A percentile compares a stretch with the other conserved stretches of the same genome.
Evolutionary conservation across 306 rosid species (phyloP).

Genomic region (Myrica gale): DNA sequence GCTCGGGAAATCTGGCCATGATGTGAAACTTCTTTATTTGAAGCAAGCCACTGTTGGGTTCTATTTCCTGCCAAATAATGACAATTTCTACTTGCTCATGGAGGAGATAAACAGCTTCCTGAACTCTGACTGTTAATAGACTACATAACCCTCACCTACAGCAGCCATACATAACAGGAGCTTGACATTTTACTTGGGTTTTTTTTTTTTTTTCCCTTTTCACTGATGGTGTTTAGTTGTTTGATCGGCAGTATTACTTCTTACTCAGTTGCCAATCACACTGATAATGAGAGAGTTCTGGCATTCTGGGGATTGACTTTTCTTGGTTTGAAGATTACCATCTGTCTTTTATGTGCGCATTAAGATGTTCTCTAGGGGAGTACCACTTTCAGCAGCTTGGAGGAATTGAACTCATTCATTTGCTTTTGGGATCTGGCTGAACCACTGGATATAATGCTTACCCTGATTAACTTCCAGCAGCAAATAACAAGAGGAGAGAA

Average conservation of each 20-base stretch:
- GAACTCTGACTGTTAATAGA: slow-evolving; percentile 57
- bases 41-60: slow-evolving; percentile 84
- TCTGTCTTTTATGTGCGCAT: slow-evolving; percentile 32
- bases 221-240: slow-evolving; percentile 61
- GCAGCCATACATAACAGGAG: slow-evolving; percentile 60
- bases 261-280: slow-evolving; percentile 37
- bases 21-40: slow-evolving; percentile 61
- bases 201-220: slow-evolving; percentile 23
- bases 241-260: slow-evolving; percentile 48
- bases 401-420: slow-evolving; percentile 36
- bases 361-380: slow-evolving; percentile 4
- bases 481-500: slow-evolving; percentile 28
- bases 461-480: slow-evolving; percentile 41
- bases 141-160: slow-evolving; percentile 52
- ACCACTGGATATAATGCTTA: slow-evolving; percentile 36
- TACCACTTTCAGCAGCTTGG: slow-evolving; percentile 33
- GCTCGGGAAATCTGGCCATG: slow-evolving; percentile 51
- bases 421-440: slow-evolving; percentile 40
- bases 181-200: slow-evolving; percentile 55
- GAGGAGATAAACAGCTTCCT: slow-evolving; percentile 68
- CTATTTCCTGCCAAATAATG: slow-evolving; percentile 90
- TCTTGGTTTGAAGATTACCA: slow-evolving; percentile 71
- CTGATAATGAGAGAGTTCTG: slow-evolving; percentile 77
- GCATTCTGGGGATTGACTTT: slow-evolving; percentile 60
- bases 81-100: slow-evolving; percentile 70